Base-by-base conservation (phyloP, 805 yeast genomes). In the Ogataea thermomethanolica region DNA sequence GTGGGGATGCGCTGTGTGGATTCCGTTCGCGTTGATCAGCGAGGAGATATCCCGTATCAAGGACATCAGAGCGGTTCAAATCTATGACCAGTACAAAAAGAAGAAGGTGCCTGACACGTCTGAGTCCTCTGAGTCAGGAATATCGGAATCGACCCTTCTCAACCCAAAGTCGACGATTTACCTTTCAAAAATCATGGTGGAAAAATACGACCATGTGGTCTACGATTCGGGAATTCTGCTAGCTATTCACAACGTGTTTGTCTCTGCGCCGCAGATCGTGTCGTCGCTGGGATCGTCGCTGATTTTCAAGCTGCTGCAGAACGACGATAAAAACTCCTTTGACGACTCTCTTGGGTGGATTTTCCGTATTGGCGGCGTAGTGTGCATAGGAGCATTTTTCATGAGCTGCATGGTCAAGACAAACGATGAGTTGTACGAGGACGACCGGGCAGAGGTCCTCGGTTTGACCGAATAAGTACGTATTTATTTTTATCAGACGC, bases 1-100 rank as follows among this genome's bases (percentile, higher is more conserved):
- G 0, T 79, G 85, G 85, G 84, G 84, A 1, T 67, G 67, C 43
- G 79, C 83, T 0, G 65, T 77, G 12, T 79, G 85, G 85, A 78
- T 80, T 2, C 85, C 85, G 6, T 79, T 78, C 56, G 78, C 78
- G 1, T 51, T 79, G 27, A 76, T 79, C 8, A 73, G 81, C 25
- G 80, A 76, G 49, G 81, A 76, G 45, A 65, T 75, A 12, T 65
- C 78, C 23, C 58, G 79, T 38, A 71, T 76, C 23, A 74, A 71
- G 45, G 76, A 71, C 47, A 64, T 70, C 22, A 73, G 71, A 42
- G 60, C 69, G 0, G 42, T 55, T 13, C 55, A 58, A 37, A 53
- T 58, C 12, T 48, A 30, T 27, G 46, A 49, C 25, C 38, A 46
- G 26, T 56, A 47, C 21, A 37, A 39, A 15, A 48, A 45, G 25